These are phyloP conservation scores for Paraconiothyrium sp. DNA, from an alignment of 2,329 filamentous ascomycete genomes.

Conservation along the genomic window DNA sequence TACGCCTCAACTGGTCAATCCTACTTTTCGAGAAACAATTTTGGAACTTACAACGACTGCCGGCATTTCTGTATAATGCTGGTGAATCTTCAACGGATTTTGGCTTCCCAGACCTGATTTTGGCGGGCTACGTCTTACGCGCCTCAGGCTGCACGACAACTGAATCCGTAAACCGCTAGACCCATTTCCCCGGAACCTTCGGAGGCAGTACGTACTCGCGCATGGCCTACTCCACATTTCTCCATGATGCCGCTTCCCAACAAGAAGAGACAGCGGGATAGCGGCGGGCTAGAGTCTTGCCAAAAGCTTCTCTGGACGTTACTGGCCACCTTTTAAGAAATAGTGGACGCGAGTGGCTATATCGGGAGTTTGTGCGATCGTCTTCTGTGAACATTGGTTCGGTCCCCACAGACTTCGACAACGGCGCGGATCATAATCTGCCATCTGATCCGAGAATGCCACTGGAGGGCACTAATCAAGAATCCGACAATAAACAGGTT, in stretches of 20 bases:
- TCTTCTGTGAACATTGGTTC: not conserved
- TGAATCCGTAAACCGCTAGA: not conserved
- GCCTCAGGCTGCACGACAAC: not conserved
- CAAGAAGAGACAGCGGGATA: conserved; percentile 3
- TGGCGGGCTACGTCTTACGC: too few relatives aligned
- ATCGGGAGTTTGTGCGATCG: not conserved
- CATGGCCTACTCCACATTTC: conserved; percentile 7
- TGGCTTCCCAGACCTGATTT: not conserved
- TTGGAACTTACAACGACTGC: too few relatives aligned
- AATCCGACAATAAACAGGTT: too few relatives aligned
- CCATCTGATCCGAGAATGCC: not conserved
- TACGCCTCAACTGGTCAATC: not conserved
- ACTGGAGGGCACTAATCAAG: not conserved
- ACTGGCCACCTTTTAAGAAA: not conserved
- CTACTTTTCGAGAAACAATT: not conserved
- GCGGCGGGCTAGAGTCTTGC: not conserved
- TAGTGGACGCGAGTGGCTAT: not conserved
- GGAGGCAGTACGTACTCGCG: not conserved
- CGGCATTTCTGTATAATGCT: not conserved
- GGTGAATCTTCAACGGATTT: not conserved
- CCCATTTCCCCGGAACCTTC: not conserved
- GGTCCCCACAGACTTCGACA: conserved; percentile 6
- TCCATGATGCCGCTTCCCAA: conserved; percentile 10
- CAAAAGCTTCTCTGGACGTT: not conserved
- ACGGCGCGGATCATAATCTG: not conserved